Percentiles rank a stretch among this genome's conserved stretches.
These are phyloP conservation scores for Nidularia pulvinata DNA, from an alignment of 768 basidiomycete genomes.

Conservation along the genomic window DNA sequence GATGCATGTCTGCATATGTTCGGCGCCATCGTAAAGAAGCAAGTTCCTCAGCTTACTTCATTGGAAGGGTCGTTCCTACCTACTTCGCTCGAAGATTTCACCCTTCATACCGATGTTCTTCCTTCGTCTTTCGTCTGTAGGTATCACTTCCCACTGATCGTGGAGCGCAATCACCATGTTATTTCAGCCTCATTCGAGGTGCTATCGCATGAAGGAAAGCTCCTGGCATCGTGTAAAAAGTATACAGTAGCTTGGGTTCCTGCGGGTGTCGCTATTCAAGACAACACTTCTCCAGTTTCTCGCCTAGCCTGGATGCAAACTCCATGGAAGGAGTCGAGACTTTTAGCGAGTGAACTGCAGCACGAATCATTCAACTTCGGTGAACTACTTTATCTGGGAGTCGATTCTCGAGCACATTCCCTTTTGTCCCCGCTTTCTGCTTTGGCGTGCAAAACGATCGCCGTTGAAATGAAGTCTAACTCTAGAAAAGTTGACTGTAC, in stretches of 20 bases:
- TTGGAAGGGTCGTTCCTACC: conserved; percentile 26
- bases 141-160: conserved; percentile 25
- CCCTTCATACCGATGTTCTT: conserved; percentile 19
- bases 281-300: background rate
- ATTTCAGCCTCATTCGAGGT: conserved; percentile 24
- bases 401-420: conserved; percentile 4
- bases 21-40: conserved; percentile 17
- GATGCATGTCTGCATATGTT: conserved; percentile 33
- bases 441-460: conserved; percentile 9
- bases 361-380: conserved; percentile 11
- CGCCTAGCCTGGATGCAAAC: conserved; percentile 14
- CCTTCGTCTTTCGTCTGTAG: conserved; percentile 28
- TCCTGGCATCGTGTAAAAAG: conserved; percentile 25
- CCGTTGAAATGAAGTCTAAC: conserved; percentile 9
- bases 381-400: conserved; percentile 19
- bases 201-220: conserved; percentile 20
- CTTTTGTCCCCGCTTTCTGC: conserved; percentile 10
- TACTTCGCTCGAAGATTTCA: conserved; percentile 25
- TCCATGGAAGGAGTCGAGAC: conserved; percentile 11
- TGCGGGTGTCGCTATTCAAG: conserved; percentile 17
- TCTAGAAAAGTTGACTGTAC: conserved; percentile 4
- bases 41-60: conserved; percentile 17
- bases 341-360: conserved; percentile 2
- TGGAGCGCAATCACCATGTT: conserved; percentile 20
- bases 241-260: conserved; percentile 32